These are phyloP conservation scores for Cucumis sativus DNA, from an alignment of 306 rosid species.

Conservation along the genomic window Cucumber_9930_V3 NC_026660.2:27075501-27076000, in stretches of 20 bases:
- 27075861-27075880: not conserved
- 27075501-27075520: slow-evolving; percentile 73
- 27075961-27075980: not conserved
- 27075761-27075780: slow-evolving; percentile 50
- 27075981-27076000: not conserved
- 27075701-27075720: slow-evolving; percentile 71
- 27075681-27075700: slow-evolving; percentile 50
- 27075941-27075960: not conserved
- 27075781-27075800: slow-evolving; percentile 83
- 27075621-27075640: slow-evolving; percentile 4
- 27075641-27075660: slow-evolving; percentile 1
- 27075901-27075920: not conserved
- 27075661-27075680: not conserved
- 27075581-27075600: slow-evolving; percentile 73
- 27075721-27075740: slow-evolving; percentile 66
- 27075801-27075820: slow-evolving; percentile 14
- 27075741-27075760: slow-evolving; percentile 81
- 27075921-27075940: not conserved
- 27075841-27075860: not conserved
- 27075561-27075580: slow-evolving; percentile 66
- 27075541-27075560: slow-evolving; percentile 77
- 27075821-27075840: slow-evolving; percentile 12
- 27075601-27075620: slow-evolving; percentile 65
- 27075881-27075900: not conserved
- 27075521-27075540: slow-evolving; percentile 79